These are phyloP conservation scores for Talaromyces pinophilus DNA, from an alignment of 2,329 filamentous ascomycete species.

Conservation along the genomic window DNA sequence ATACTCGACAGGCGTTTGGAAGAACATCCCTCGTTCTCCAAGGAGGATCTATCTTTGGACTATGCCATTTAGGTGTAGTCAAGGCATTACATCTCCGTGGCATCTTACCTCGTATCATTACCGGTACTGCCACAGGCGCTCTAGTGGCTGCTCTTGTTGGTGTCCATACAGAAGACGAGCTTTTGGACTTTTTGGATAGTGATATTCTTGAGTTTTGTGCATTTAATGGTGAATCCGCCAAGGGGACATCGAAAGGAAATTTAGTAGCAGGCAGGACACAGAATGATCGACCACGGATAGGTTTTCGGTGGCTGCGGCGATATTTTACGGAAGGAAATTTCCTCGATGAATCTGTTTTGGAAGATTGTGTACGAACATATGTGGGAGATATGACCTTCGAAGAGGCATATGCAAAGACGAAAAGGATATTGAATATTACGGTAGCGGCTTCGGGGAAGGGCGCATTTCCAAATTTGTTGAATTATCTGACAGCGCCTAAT, in stretches of 20 bases:
- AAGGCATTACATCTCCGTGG: slow-evolving; percentile 81
- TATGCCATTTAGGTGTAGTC: slow-evolving; percentile 87
- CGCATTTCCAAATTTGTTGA: slow-evolving; percentile 80
- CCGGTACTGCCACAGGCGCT: slow-evolving; percentile 85
- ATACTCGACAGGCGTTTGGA: slow-evolving; percentile 85
- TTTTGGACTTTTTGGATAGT: slow-evolving; percentile 73
- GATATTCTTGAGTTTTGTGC: slow-evolving; percentile 80
- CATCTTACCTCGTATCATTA: slow-evolving; percentile 83
- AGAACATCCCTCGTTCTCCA: slow-evolving; percentile 82
- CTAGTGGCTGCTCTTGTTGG: slow-evolving; percentile 86
- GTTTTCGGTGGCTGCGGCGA: slow-evolving; percentile 66
- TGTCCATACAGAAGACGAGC: slow-evolving; percentile 81
- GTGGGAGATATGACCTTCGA: slow-evolving; percentile 90
- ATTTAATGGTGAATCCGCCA: slow-evolving; percentile 56
- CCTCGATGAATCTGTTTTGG: slow-evolving; percentile 76
- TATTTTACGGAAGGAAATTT: slow-evolving; percentile 79
- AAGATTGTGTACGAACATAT: slow-evolving; percentile 80
- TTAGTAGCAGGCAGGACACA: neutral
- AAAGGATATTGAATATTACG: slow-evolving; percentile 87
- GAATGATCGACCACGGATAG: slow-evolving; percentile 55
- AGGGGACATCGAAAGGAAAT: neutral
- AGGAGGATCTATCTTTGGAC: slow-evolving; percentile 85
- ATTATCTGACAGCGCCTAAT: slow-evolving; percentile 90
- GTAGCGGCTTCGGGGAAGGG: slow-evolving; percentile 73
- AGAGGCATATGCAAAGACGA: slow-evolving; percentile 83